phyloP scores from a whole-genome alignment of 805 yeast genomes.

The Metschnikowia proteae region DNA sequence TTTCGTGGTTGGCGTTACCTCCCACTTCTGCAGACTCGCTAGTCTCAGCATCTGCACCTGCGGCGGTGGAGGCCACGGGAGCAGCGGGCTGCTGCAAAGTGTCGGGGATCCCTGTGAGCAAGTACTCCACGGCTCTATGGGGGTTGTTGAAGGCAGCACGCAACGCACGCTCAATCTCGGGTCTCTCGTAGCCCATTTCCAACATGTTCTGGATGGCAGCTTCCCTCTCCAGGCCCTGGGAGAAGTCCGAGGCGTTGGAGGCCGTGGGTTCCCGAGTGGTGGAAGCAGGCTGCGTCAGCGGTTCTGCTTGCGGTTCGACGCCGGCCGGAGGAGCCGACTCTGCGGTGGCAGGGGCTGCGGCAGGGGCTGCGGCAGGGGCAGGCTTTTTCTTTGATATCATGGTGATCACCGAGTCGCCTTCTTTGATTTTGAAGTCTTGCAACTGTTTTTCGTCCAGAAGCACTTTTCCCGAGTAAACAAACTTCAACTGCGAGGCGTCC shows the following conservation, averaged over 20 bases:
- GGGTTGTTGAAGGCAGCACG: slow-evolving; percentile 97
- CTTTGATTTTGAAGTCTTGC: slow-evolving; percentile 70
- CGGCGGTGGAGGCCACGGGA: slow-evolving; percentile 16
- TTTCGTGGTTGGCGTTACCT: slow-evolving; percentile 28
- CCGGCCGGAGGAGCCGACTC: slow-evolving; percentile 16
- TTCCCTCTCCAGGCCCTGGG: slow-evolving; percentile 75
- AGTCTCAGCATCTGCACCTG: slow-evolving; percentile 18
- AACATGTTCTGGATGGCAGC: slow-evolving; percentile 75
- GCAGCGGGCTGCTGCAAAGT: slow-evolving; percentile 38
- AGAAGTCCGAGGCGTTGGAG: slow-evolving; percentile 51
- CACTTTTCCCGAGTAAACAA: slow-evolving; percentile 90
- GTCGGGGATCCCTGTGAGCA: slow-evolving; percentile 86
- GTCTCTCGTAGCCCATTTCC: slow-evolving; percentile 94
- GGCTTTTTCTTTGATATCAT: slow-evolving; percentile 63
- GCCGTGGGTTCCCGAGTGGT: slow-evolving; percentile 10
- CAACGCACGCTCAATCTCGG: slow-evolving; percentile 83
- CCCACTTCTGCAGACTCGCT: slow-evolving; percentile 1
- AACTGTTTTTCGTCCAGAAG: slow-evolving; percentile 78
- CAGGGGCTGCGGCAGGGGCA: slow-evolving; percentile 18
- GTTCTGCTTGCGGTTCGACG: neutral
- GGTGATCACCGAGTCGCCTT: slow-evolving; percentile 83
- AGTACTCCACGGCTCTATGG: slow-evolving; percentile 94
- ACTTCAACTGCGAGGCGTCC: slow-evolving; percentile 71
- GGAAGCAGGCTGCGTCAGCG: neutral
- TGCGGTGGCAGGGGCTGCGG: slow-evolving; percentile 26